Conservation (phyloP, 1,139 yeast species). For the Insectozyma bohioensis region DNA sequence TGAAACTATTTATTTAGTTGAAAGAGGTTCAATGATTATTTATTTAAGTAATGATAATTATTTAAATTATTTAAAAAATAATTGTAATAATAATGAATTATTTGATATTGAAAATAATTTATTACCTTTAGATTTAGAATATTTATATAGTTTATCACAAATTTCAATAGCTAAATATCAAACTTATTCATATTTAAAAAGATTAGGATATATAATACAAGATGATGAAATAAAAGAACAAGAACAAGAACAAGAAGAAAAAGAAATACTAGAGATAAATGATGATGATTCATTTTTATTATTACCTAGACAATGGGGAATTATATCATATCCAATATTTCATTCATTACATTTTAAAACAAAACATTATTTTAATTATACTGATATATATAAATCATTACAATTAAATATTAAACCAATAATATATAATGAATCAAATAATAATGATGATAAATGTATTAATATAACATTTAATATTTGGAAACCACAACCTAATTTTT, state of each 20-base stretch:
- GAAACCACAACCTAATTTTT: slow-evolving; percentile 77
- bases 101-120: slow-evolving; percentile 23
- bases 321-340: slow-evolving; percentile 13
- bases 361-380: slow-evolving; percentile 35
- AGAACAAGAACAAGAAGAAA: slow-evolving; percentile 21
- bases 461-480: slow-evolving; percentile 63
- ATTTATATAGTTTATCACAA: slow-evolving; percentile 55
- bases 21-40: slow-evolving; percentile 76
- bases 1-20: slow-evolving; percentile 76
- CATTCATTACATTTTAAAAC: slow-evolving; percentile 19
- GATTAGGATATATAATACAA: slow-evolving; percentile 74
- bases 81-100: slow-evolving; percentile 20
- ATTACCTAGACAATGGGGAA: slow-evolving; percentile 14
- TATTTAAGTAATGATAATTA: slow-evolving; percentile 31
- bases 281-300: slow-evolving; percentile 7
- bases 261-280: slow-evolving; percentile 1
- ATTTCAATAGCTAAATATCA: slow-evolving; percentile 54
- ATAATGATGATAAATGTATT: too few species aligned
- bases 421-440: slow-evolving; percentile 1
- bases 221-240: background rate
- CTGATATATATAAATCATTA: slow-evolving; percentile 40
- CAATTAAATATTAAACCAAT: slow-evolving; percentile 29
- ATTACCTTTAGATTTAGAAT: slow-evolving; percentile 60
- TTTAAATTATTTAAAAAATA: slow-evolving; percentile 16
- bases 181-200: slow-evolving; percentile 72